Percentiles rank a stretch among this genome's conserved stretches.
These are phyloP conservation scores for Syzygium malaccense DNA, from an alignment of 441 rosid species.

Conservation along the genomic window DNA sequence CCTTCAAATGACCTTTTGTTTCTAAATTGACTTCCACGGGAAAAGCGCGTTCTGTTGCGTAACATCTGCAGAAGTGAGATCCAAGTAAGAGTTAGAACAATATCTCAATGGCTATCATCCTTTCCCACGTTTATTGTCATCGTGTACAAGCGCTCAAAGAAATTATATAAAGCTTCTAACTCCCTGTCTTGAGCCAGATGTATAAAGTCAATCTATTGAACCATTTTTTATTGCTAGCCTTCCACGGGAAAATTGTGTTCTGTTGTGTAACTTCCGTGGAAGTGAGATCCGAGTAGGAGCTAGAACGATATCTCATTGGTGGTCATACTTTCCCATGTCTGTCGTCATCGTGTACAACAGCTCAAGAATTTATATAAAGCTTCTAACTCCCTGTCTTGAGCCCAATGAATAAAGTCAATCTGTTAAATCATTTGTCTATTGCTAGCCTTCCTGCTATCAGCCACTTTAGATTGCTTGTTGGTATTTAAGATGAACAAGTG, in stretches of 20 bases:
- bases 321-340: not conserved
- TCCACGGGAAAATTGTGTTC: not conserved
- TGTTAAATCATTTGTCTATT: not conserved
- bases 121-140: not conserved
- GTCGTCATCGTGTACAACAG: not conserved
- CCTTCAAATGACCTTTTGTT: not conserved
- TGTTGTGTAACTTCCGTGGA: not conserved
- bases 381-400: not conserved
- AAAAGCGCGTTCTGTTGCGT: not conserved
- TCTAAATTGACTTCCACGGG: not conserved
- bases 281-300: not conserved
- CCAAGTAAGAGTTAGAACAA: not conserved
- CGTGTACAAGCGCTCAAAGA: not conserved
- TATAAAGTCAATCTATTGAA: no score
- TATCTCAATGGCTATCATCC: not conserved
- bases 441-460: not conserved
- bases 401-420: not conserved
- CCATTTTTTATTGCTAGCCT: not conserved
- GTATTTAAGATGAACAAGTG: not conserved
- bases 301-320: not conserved
- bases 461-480: not conserved
- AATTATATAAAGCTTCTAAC: not conserved
- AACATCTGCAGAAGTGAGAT: not conserved
- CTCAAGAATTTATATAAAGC: not conserved
- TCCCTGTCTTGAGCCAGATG: not conserved